Base-by-base conservation (phyloP, 306 rosid species). In the Sesbania bispinosa region DNA sequence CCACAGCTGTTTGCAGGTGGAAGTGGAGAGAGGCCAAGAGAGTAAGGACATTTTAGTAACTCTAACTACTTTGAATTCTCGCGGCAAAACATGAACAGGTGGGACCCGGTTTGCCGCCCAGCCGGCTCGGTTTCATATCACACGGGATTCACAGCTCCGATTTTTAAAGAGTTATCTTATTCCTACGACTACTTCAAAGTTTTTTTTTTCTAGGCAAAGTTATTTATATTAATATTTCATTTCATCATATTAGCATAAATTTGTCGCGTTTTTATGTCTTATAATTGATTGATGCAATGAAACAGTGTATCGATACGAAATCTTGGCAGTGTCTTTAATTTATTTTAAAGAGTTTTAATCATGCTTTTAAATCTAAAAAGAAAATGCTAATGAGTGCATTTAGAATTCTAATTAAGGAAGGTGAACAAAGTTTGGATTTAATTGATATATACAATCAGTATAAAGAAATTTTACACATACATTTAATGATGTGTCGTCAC, bases 91-190 rank as follows among this genome's bases (percentile, higher is more conserved):
- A 6, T 5, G 38, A 35, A 45, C 15, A 4, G 10, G 30, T 55
- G 61, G 82, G 74, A 45, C 82, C 69, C 63, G 6, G 46, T 62
- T 46, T 71, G 82, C 82, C 78, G 82, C 43, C 78, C 78, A 35
- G 82, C 82, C 82, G 82, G 78, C 74, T 71, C 9, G 4, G 57
- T 39, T 62, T 47, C 54, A 23, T 46, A 10, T 21, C 29, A 16
- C 29, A 16, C 5, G 32, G 41, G 69, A 41, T 26, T 23, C 26
- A 43, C n/a, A n/a, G n/a, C n/a, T n/a, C n/a, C n/a, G n/a, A n/a
- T n/a, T n/a, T n/a, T n/a, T n/a, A n/a, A n/a, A n/a, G n/a, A n/a
- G n/a, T n/a, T n/a, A n/a, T 36, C 29, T 50, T 19, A 19, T 19
- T 20, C 29, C 9, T 21, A 19, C 7, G 53, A 47, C 53, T 47